Conservation (phyloP, 306 rosid species). For the Alnus glutinosa region DNA sequence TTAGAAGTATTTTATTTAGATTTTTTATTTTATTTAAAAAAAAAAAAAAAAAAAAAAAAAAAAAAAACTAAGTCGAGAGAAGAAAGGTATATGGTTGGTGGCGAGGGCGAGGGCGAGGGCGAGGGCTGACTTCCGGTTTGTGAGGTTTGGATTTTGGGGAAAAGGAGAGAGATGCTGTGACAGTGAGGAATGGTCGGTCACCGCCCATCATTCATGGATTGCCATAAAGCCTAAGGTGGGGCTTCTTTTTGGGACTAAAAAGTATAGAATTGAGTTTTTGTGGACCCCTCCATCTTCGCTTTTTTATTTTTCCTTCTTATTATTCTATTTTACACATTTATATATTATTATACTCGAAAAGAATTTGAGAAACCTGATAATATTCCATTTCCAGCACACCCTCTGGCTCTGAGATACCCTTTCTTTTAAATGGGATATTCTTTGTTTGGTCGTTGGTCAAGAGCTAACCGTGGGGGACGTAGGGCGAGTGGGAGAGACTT, state of each 20-base stretch:
- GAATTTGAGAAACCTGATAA: too few relatives aligned
- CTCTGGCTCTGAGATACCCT: too few relatives aligned
- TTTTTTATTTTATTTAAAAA: too few relatives aligned
- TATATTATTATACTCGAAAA: too few relatives aligned
- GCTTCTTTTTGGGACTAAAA: constrained; percentile 20
- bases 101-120: constrained; percentile 24
- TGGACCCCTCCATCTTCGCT: background rate
- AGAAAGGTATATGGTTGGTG: constrained; percentile 41
- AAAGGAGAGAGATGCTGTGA: constrained; percentile 19
- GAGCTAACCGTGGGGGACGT: too few relatives aligned
- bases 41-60: too few relatives aligned
- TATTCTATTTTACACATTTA: background rate
- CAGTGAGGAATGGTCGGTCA: constrained; percentile 45
- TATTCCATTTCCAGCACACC: too few relatives aligned
- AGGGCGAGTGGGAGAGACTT: too few relatives aligned
- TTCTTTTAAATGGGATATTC: background rate
- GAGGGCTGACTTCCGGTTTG: constrained; percentile 54
- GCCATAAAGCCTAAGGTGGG: constrained; percentile 49
- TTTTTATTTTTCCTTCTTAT: background rate
- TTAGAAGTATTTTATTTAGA: too few relatives aligned
- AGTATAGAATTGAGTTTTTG: background rate
- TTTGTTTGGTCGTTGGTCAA: too few relatives aligned
- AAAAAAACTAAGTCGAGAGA: background rate
- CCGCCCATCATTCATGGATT: constrained; percentile 52
- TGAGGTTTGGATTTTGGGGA: constrained; percentile 41